phyloP scores from a whole-genome alignment of 257 asterid genomes.

The Coffea eugenioides region DNA sequence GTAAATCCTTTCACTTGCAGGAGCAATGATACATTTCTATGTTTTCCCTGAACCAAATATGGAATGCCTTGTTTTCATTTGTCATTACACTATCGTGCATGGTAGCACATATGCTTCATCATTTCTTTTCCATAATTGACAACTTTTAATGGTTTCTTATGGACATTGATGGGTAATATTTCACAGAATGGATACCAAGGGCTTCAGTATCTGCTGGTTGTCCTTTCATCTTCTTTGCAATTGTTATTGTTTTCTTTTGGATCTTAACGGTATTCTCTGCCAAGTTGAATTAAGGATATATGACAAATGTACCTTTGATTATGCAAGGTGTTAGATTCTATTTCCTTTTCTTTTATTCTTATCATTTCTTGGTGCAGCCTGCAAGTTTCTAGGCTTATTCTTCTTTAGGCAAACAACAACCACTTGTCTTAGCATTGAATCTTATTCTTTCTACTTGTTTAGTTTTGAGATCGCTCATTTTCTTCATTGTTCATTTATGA shows the following conservation, averaged over 20 bases:
- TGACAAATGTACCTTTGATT: background rate
- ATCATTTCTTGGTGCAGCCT: background rate
- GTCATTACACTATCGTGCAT: background rate
- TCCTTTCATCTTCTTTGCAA: background rate
- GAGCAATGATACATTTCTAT: background rate
- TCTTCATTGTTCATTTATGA: background rate
- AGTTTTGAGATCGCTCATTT: background rate
- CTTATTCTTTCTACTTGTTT: background rate
- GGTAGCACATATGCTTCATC: background rate
- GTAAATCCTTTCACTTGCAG: background rate
- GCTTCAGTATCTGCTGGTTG: background rate
- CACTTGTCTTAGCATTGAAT: background rate
- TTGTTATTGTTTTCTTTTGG: background rate
- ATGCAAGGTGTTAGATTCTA: background rate
- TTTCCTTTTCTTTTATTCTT: background rate
- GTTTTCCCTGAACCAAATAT: background rate
- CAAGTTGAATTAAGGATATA: background rate
- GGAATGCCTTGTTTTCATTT: background rate
- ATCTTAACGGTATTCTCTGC: background rate
- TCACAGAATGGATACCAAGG: background rate
- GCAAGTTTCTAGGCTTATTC: background rate
- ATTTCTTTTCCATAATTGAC: background rate
- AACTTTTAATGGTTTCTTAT: background rate
- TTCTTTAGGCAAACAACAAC: too few species aligned
- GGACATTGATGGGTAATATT: background rate